These are phyloP conservation scores for Pleurotus tuber-regium DNA, from an alignment of 768 basidiomycete species.

Conservation along the genomic window DNA sequence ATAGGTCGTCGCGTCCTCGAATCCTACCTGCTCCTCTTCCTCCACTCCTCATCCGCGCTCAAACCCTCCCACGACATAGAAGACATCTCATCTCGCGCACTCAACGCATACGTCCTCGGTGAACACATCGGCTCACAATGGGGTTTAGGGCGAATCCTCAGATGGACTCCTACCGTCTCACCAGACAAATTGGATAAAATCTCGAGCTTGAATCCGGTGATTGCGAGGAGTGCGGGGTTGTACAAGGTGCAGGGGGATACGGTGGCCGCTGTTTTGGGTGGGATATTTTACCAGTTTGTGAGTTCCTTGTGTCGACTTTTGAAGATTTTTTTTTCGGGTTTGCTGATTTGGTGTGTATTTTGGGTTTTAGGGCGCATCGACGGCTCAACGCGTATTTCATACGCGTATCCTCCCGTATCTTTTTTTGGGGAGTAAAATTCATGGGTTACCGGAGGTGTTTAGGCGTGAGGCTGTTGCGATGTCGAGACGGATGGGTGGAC, in stretches of 20 bases:
- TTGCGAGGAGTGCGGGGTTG: conserved; percentile 58
- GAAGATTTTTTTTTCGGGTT: conserved; percentile 1
- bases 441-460: conserved; percentile 46
- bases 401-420: conserved; percentile 46
- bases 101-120: conserved; percentile 72
- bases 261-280: conserved; percentile 74
- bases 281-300: conserved; percentile 79
- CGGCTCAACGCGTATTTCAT: conserved; percentile 50
- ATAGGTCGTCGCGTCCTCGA: conserved; percentile 77
- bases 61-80: conserved; percentile 54
- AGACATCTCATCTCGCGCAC: conserved; percentile 48
- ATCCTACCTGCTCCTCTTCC: conserved; percentile 70
- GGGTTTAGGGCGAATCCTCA: conserved; percentile 69
- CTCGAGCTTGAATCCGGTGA: conserved; percentile 36
- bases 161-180: conserved; percentile 66
- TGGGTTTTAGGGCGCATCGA: conserved; percentile 39
- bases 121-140: conserved; percentile 74
- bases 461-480: conserved; percentile 43
- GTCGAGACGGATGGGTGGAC: conserved; percentile 37
- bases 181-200: conserved; percentile 28
- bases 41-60: conserved; percentile 52
- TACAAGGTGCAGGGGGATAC: conserved; percentile 78
- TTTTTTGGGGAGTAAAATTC: conserved; percentile 23
- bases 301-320: too few relatives aligned
- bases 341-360: conserved; percentile 8